A percentile compares a stretch with the other conserved stretches of the same genome.
These are phyloP conservation scores for Pyronema omphalodes DNA, from an alignment of 495 filamentous ascomycete species.

Conservation along the genomic window DNA sequence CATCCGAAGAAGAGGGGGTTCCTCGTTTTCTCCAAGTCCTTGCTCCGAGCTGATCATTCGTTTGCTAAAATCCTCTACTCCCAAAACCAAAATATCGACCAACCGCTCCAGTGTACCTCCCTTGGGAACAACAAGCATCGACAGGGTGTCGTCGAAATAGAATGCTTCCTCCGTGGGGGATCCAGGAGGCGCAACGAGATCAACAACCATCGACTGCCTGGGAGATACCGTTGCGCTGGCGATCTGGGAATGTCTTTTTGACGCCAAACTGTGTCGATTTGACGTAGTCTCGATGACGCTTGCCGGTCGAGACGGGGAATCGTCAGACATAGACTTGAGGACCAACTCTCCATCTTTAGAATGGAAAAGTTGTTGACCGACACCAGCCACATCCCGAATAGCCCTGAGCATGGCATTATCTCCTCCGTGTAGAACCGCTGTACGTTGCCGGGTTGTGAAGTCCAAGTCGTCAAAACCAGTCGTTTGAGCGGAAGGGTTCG, in stretches of 20 bases:
- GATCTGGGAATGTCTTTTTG: slow-evolving; percentile 20
- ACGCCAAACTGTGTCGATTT: slow-evolving; percentile 21
- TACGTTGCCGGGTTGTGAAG: slow-evolving; percentile 23
- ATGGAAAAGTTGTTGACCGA: slow-evolving; percentile 23
- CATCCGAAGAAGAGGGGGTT: slow-evolving; percentile 19
- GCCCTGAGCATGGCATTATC: slow-evolving; percentile 23
- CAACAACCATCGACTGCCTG: slow-evolving; percentile 14
- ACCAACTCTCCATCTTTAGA: slow-evolving; percentile 25
- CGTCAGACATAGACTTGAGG: slow-evolving; percentile 23
- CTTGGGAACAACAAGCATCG: slow-evolving; percentile 22
- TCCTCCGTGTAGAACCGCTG: slow-evolving; percentile 22
- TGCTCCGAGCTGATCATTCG: slow-evolving; percentile 22
- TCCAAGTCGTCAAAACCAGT: slow-evolving; percentile 25
- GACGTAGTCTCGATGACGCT: slow-evolving; percentile 24
- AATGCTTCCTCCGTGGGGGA: slow-evolving; percentile 15
- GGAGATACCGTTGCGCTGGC: slow-evolving; percentile 17
- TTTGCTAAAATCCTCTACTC: slow-evolving; percentile 25
- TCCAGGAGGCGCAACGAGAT: slow-evolving; percentile 9
- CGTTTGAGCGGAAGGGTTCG: slow-evolving; percentile 20
- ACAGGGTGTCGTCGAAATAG: slow-evolving; percentile 8
- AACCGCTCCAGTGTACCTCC: slow-evolving; percentile 26
- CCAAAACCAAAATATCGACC: slow-evolving; percentile 25
- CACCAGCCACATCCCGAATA: slow-evolving; percentile 24
- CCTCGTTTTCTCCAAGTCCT: slow-evolving; percentile 7
- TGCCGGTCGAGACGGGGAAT: slow-evolving; percentile 17